Evolutionary conservation across 768 basidiomycete genomes (phyloP).

Genomic region (Coprinellus aureogranulatus): DNA sequence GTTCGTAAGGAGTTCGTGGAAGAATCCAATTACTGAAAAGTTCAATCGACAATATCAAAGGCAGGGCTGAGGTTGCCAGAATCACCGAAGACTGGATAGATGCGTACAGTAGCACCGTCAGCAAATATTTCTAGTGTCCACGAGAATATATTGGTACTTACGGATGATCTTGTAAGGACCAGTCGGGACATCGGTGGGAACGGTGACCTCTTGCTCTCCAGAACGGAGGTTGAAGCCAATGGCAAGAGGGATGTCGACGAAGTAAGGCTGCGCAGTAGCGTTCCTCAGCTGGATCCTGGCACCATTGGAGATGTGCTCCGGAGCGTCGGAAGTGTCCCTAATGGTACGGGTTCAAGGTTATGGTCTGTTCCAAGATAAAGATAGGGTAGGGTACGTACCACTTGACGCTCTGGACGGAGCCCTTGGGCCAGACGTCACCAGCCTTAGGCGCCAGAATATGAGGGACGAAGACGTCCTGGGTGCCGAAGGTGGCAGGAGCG

Average conservation of each 20-base stretch:
- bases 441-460: slow-evolving; percentile 25
- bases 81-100: slow-evolving; percentile 47
- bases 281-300: slow-evolving; percentile 38
- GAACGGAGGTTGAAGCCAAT: slow-evolving; percentile 32
- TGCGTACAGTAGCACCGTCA: background rate
- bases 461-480: slow-evolving; percentile 32
- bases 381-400: slow-evolving; percentile 22
- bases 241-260: slow-evolving; percentile 36
- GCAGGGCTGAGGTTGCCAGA: slow-evolving; percentile 47
- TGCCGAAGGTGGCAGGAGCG: slow-evolving; percentile 23
- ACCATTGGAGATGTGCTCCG: slow-evolving; percentile 41
- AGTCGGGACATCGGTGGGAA: slow-evolving; percentile 42
- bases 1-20: too few species aligned
- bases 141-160: slow-evolving; percentile 27
- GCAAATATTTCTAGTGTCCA: slow-evolving; percentile 1
- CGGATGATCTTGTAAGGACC: slow-evolving; percentile 42
- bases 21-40: too few species aligned
- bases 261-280: background rate
- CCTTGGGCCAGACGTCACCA: slow-evolving; percentile 28
- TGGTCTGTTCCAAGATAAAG: background rate
- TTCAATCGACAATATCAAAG: slow-evolving; percentile 44
- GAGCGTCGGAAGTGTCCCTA: slow-evolving; percentile 42
- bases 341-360: too few species aligned
- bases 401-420: slow-evolving; percentile 26
- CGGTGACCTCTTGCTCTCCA: slow-evolving; percentile 35